phyloP scores from a whole-genome alignment of 495 filamentous ascomycete genomes.

The Cercophora newfieldiana region DNA sequence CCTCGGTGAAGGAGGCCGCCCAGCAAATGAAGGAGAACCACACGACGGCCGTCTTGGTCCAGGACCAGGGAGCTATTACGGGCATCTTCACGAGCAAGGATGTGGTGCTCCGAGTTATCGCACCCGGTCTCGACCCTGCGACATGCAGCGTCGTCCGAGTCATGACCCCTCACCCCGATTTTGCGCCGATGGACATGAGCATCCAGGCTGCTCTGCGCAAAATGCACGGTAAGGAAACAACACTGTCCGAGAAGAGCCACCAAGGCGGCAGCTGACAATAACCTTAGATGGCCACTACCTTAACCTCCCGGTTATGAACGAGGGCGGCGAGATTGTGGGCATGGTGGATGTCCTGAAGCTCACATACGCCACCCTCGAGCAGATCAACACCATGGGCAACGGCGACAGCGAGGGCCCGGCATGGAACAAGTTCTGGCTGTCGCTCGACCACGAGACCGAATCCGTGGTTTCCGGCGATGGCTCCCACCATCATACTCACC shows the following conservation, averaged over 20 bases:
- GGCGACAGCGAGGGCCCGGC: conserved; percentile 90
- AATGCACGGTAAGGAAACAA: conserved; percentile 80
- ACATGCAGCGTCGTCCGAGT: conserved; percentile 97
- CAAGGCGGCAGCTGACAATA: conserved; percentile 8
- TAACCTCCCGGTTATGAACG: conserved; percentile 98
- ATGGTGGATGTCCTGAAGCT: conserved; percentile 99
- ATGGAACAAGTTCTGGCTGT: conserved; percentile 99
- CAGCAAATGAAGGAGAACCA: conserved; percentile 97
- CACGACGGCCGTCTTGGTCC: conserved; percentile 92
- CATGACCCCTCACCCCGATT: conserved; percentile 98
- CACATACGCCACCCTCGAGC: conserved; percentile 96
- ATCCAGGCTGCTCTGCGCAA: conserved; percentile 97
- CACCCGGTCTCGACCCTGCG: conserved; percentile 88
- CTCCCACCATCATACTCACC: conserved; percentile 51
- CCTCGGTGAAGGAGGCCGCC: conserved; percentile 93
- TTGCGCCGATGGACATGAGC: conserved; percentile 97
- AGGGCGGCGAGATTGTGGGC: conserved; percentile 92
- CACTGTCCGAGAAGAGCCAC: background rate
- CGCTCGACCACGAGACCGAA: conserved; percentile 93
- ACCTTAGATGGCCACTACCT: conserved; percentile 91
- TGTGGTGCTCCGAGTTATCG: conserved; percentile 96
- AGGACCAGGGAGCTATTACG: conserved; percentile 95
- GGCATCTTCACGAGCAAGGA: conserved; percentile 99
- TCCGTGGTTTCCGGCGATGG: conserved; percentile 93
- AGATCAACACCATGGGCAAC: conserved; percentile 72